These are phyloP conservation scores for Calonectria multiphialidica DNA, from an alignment of 2,329 filamentous ascomycete genomes.

Conservation along the genomic window DNA sequence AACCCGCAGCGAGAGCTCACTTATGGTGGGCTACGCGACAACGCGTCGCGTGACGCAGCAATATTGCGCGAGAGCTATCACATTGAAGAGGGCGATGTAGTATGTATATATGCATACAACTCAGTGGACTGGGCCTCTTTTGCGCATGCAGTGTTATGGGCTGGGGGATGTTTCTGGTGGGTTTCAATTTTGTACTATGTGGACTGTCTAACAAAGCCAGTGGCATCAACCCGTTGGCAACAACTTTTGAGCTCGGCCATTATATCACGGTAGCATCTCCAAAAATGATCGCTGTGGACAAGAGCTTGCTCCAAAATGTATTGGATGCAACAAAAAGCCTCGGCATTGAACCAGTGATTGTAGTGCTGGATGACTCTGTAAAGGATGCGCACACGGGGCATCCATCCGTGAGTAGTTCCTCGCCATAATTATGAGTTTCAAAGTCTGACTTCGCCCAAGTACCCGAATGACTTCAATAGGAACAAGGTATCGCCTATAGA, in stretches of 20 bases:
- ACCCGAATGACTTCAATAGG: slow-evolving; percentile 13
- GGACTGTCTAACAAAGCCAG: slow-evolving; percentile 10
- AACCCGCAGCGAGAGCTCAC: slow-evolving; percentile 27
- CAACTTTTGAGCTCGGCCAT: slow-evolving; percentile 38
- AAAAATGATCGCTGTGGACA: slow-evolving; percentile 33
- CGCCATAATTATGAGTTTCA: background rate
- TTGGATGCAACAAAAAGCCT: slow-evolving; percentile 1
- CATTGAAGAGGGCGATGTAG: slow-evolving; percentile 31
- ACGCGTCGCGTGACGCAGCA: slow-evolving; percentile 31
- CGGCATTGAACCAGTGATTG: background rate
- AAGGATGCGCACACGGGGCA: background rate
- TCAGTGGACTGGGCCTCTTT: slow-evolving; percentile 36
- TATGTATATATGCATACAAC: slow-evolving; percentile 38
- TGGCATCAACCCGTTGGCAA: slow-evolving; percentile 39
- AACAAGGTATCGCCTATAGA: background rate
- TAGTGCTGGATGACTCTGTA: background rate
- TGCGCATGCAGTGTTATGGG: slow-evolving; percentile 38
- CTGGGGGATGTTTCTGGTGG: slow-evolving; percentile 38
- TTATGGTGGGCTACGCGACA: slow-evolving; percentile 28
- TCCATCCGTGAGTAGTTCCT: background rate
- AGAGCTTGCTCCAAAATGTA: slow-evolving; percentile 19
- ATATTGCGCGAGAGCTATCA: slow-evolving; percentile 18
- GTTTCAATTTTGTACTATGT: background rate
- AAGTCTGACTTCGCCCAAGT: background rate
- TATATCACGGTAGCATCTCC: slow-evolving; percentile 36